Evolutionary conservation across 2,329 filamentous ascomycete genomes (phyloP).

Genomic region (Alternaria burnsii): DNA sequence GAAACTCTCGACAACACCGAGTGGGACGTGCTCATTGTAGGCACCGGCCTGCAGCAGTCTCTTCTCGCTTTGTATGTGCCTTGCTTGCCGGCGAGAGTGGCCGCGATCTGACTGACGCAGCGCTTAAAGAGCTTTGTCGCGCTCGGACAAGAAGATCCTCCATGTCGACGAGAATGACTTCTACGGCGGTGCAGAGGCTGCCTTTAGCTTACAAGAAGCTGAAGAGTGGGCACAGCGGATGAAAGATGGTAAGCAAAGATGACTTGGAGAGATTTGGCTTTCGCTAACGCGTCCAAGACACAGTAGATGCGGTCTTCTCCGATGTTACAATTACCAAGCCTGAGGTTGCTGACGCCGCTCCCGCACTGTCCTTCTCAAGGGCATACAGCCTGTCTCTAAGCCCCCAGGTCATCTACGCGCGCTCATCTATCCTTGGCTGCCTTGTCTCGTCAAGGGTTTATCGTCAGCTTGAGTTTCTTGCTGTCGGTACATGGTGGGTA

Average conservation of each 20-base stretch:
- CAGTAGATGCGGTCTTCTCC: constrained; percentile 34
- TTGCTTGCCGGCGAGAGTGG: constrained; percentile 19
- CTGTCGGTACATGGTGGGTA: constrained; percentile 92
- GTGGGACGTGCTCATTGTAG: constrained; percentile 63
- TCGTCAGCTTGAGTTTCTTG: constrained; percentile 89
- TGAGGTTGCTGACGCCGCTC: constrained; percentile 24
- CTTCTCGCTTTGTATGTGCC: constrained; percentile 62
- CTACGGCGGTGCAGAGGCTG: constrained; percentile 87
- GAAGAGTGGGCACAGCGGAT: constrained; percentile 72
- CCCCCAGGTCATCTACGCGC: constrained; percentile 85
- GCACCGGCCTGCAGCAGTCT: constrained; percentile 62
- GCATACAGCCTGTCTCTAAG: constrained; percentile 85
- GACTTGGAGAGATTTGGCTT: background rate
- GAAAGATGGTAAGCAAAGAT: constrained; percentile 40
- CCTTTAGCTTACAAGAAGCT: constrained; percentile 82
- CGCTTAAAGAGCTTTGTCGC: constrained; percentile 81
- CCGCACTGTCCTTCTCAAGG: constrained; percentile 68
- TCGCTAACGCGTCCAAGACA: constrained; percentile 25
- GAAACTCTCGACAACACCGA: constrained; percentile 60
- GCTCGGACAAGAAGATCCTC: constrained; percentile 88
- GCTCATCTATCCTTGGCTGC: constrained; percentile 77
- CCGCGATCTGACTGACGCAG: constrained; percentile 76
- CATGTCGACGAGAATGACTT: constrained; percentile 88
- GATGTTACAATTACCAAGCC: constrained; percentile 47
- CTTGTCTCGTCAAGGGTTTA: constrained; percentile 91